Base-by-base conservation (phyloP, 2,329 filamentous ascomycete genomes). In the Aureobasidium sp. region DNA sequence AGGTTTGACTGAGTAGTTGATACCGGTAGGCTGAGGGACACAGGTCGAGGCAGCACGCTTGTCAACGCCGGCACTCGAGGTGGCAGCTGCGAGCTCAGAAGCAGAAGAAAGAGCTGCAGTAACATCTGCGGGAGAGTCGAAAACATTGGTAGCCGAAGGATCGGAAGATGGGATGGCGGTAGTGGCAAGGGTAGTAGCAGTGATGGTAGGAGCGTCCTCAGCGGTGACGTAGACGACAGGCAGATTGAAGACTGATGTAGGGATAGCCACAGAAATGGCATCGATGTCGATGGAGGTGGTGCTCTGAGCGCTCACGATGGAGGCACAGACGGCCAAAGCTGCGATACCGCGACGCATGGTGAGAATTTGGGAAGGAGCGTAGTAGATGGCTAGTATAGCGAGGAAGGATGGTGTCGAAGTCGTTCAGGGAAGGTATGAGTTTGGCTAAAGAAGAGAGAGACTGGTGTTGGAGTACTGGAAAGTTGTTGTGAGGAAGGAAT, bases 1-100 rank as follows among this genome's bases (percentile, higher is more conserved):
- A n/a, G 51, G 51, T 21, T 21, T 21, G 21, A 21, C 21, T 29
- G 63, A 58, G 29, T 64, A 66, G 13, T 59, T 64, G 47, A 58
- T 62, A 7, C 66, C 66, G 48, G 59, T 16, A 16, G 54, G 36
- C 41, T 59, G 54, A n/a, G 51, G 51, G 25, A 44, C 39, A 32
- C 51, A 55, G 11, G 21, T n/a, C 21, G 21, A 21, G 27, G 30
- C 48, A 8, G 45, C 45, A 37, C 48, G 48, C 48, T 51, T 36
- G n/a, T 11, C 37, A 37, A 14, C 14, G 27, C 8, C 34, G n/a
- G 16, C 27, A 8, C 21, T 21, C 1, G 48, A 2, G 14, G n/a
- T 37, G 5, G 48, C 48, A 25, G n/a, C 14, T 7, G 45, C 45
- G 3, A 14, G 27, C 11, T 9, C 45, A n/a, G 45, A 48, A 10